These are phyloP conservation scores for Capsella rubella DNA, from an alignment of 441 rosid genomes.

Conservation along the genomic window DNA sequence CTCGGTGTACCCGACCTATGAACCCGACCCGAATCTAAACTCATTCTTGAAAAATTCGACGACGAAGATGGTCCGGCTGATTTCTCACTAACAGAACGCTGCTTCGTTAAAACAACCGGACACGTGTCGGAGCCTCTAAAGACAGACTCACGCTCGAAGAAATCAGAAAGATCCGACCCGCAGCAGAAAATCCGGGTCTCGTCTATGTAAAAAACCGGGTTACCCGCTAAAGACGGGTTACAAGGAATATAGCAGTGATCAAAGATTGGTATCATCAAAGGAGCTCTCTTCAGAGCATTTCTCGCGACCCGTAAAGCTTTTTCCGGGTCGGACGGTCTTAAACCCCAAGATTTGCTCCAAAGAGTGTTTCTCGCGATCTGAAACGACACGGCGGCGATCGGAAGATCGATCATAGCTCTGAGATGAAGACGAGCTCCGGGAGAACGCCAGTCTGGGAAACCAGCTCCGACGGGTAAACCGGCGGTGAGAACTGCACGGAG, in stretches of 20 bases:
- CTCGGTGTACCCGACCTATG: conserved; percentile 63
- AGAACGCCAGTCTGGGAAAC: conserved; percentile 95
- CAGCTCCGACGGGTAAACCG: conserved; percentile 85
- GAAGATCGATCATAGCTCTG: conserved; percentile 83
- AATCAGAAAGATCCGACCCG: conserved; percentile 89
- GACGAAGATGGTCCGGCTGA: conserved; percentile 54
- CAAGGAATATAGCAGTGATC: conserved; percentile 95
- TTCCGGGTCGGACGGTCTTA: conserved; percentile 84
- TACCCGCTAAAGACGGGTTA: conserved; percentile 86
- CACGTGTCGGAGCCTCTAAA: conserved; percentile 56
- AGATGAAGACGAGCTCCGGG: conserved; percentile 80
- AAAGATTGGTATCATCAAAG: conserved; percentile 87
- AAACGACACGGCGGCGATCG: conserved; percentile 86
- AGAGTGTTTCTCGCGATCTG: conserved; percentile 87
- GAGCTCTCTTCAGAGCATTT: conserved; percentile 86
- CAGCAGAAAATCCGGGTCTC: conserved; percentile 92
- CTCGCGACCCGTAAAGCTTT: conserved; percentile 84
- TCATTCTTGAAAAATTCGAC: conserved; percentile 61
- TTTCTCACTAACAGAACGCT: conserved; percentile 71
- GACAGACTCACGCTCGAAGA: conserved; percentile 76
- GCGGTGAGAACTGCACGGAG: conserved; percentile 88
- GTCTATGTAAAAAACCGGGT: conserved; percentile 89
- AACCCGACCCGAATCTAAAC: conserved; percentile 64
- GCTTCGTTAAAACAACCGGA: conserved; percentile 54
- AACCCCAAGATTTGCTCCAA: conserved; percentile 96